phyloP scores from a whole-genome alignment of 805 yeast species.

The Lipomyces yamanashiensis region DNA sequence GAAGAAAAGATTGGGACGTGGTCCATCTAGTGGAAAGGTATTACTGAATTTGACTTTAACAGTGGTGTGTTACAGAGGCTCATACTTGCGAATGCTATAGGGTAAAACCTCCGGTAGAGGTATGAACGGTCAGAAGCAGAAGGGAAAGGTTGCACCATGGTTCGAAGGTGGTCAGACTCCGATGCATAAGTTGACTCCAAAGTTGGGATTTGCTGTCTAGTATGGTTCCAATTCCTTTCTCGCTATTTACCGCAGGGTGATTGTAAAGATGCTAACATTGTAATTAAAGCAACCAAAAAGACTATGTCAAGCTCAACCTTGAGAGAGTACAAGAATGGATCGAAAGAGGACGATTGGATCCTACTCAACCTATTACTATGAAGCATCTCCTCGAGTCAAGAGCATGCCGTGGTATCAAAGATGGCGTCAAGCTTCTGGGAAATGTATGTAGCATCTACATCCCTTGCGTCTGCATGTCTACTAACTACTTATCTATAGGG shows the following conservation, averaged over 20 bases:
- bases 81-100: slow-evolving; percentile 40
- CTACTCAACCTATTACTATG: slow-evolving; percentile 63
- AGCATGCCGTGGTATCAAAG: slow-evolving; percentile 68
- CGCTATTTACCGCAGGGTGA: neutral
- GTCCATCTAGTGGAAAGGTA: slow-evolving; percentile 63
- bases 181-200: slow-evolving; percentile 79
- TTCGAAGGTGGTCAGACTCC: slow-evolving; percentile 99
- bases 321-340: slow-evolving; percentile 72
- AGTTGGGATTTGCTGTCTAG: slow-evolving; percentile 70
- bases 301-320: slow-evolving; percentile 57
- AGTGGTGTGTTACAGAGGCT: neutral
- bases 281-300: slow-evolving; percentile 15
- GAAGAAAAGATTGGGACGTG: slow-evolving; percentile 87
- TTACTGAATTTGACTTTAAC: neutral
- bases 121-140: slow-evolving; percentile 97
- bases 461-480: slow-evolving; percentile 39
- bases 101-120: slow-evolving; percentile 98
- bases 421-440: slow-evolving; percentile 83
- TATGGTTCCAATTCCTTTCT: slow-evolving; percentile 7
- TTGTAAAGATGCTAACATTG: neutral
- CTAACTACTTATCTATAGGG: slow-evolving; percentile 24
- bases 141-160: slow-evolving; percentile 88
- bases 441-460: slow-evolving; percentile 47
- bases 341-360: slow-evolving; percentile 65
- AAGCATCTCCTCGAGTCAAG: slow-evolving; percentile 76